Base-by-base conservation (phyloP, 73 alveolate species). In the Paramecium caudatum region DNA sequence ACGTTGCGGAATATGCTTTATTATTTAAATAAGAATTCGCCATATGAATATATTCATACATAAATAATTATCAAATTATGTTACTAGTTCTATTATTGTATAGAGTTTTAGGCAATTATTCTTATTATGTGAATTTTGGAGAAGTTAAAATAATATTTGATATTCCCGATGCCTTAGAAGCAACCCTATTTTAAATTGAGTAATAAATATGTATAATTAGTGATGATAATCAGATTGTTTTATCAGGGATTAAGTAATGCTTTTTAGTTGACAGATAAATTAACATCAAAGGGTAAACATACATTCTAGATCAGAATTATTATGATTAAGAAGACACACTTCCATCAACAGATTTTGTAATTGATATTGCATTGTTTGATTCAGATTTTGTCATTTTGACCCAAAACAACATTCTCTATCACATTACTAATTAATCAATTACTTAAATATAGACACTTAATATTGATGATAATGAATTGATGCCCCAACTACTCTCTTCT, bases 1-100 rank as follows among this genome's bases (percentile, higher is more conserved):
- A 55, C 19, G 80, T 55, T 23, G 80, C 80, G 80, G 30, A 55
- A 55, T 55, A 55, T 55, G 80, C 80, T 55, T 55, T 55, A 55
- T 27, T 55, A 19, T 55, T 55, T 55, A 55, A 55, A 55, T 55
- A 55, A 23, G 80, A 55, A 55, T 55, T 55, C 25, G 80, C 80
- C 32, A 23, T 55, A 55, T 55, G 80, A 55, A 55, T 55, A 55
- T 55, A 55, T 55, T 55, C 23, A 55, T 27, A 27, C 23, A 55
- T 55, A 55, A 27, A 55, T 27, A 23, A 25, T n/a, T n/a, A n/a
- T n/a, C n/a, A n/a, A n/a, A n/a, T n/a, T n/a, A n/a, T n/a, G n/a
- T n/a, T n/a, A n/a, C n/a, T n/a, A n/a, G n/a, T n/a, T n/a, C n/a
- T n/a, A n/a, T n/a, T n/a, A n/a, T n/a, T n/a, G n/a, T n/a, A n/a